Percentiles rank a stretch among this genome's conserved stretches.
phyloP scores from a whole-genome alignment of 257 asterid genomes.

The Cruciata laevipes region DNA sequence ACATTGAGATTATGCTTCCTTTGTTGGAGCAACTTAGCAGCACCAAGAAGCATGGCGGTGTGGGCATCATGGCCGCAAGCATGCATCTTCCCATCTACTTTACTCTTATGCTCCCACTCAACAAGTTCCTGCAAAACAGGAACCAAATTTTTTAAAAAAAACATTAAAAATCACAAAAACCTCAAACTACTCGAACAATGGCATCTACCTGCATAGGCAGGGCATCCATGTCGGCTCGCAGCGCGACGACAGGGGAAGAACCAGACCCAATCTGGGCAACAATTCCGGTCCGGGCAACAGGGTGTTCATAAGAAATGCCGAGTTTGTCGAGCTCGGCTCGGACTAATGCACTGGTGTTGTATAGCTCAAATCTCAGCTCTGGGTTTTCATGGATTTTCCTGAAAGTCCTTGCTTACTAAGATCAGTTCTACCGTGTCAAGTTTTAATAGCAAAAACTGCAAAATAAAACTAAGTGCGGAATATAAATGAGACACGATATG shows the following conservation, averaged over 20 bases:
- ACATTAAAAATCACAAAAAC: not conserved
- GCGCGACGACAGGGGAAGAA: constrained; percentile 66
- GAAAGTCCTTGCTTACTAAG: too few relatives aligned
- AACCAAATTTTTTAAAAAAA: not conserved
- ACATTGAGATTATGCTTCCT: constrained; percentile 64
- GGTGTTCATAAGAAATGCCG: constrained; percentile 46
- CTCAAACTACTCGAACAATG: not conserved
- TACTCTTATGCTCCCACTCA: constrained; percentile 30
- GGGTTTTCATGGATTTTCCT: constrained; percentile 74
- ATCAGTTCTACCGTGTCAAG: too few relatives aligned
- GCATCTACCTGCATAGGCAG: constrained; percentile 77
- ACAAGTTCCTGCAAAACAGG: constrained; percentile 21
- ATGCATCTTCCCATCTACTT: constrained; percentile 27
- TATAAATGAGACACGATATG: too few relatives aligned
- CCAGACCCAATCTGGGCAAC: constrained; percentile 74
- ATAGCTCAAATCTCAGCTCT: constrained; percentile 74
- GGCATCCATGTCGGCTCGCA: constrained; percentile 97
- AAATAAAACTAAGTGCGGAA: too few relatives aligned
- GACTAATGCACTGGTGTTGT: constrained; percentile 57
- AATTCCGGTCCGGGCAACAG: constrained; percentile 73
- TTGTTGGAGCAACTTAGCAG: constrained; percentile 41
- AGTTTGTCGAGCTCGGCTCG: constrained; percentile 57
- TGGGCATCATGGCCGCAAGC: constrained; percentile 36
- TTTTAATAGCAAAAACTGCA: too few relatives aligned
- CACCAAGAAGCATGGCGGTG: constrained; percentile 34